phyloP scores from a whole-genome alignment of 352 stramenopile genomes.

The Phytophthora macrochlamydospora region DNA sequence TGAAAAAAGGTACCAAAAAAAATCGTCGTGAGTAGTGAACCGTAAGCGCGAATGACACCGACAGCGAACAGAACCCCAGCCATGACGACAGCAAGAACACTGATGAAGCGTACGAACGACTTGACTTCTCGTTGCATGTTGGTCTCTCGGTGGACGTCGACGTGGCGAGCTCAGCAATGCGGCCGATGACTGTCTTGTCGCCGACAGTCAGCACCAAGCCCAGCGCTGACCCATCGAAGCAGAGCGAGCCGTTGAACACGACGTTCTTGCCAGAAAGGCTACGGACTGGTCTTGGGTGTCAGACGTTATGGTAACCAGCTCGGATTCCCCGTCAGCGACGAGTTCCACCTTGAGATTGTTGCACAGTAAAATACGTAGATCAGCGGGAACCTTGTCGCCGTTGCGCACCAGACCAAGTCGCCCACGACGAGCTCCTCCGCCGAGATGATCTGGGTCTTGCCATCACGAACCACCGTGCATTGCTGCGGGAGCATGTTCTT shows the following conservation, averaged over 20 bases:
- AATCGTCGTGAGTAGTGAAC: no score
- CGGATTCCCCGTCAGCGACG: slow-evolving; percentile 67
- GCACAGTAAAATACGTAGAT: slow-evolving; percentile 50
- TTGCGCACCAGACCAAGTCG: slow-evolving; percentile 57
- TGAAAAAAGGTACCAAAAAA: no score
- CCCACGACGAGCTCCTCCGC: slow-evolving; percentile 55
- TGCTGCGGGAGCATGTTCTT: slow-evolving; percentile 50
- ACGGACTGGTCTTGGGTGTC: slow-evolving; percentile 28
- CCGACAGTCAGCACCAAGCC: slow-evolving; percentile 51
- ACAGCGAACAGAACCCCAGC: slow-evolving; percentile 35
- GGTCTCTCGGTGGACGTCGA: slow-evolving; percentile 36
- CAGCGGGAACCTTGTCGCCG: slow-evolving; percentile 60
- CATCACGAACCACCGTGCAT: slow-evolving; percentile 54
- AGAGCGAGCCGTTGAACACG: slow-evolving; percentile 53
- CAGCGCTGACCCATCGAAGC: slow-evolving; percentile 47
- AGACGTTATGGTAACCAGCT: slow-evolving; percentile 42
- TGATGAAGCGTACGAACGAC: slow-evolving; percentile 54
- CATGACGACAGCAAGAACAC: slow-evolving; percentile 39
- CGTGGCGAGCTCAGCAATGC: slow-evolving; percentile 51
- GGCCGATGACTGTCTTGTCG: slow-evolving; percentile 58
- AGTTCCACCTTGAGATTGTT: slow-evolving; percentile 69
- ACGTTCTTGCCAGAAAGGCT: slow-evolving; percentile 47
- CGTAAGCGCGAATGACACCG: slow-evolving; percentile 39
- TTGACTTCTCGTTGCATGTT: slow-evolving; percentile 57
- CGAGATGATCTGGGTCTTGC: slow-evolving; percentile 38